Base-by-base conservation (phyloP, 768 basidiomycete genomes). In the Tylopilus felleus region DNA sequence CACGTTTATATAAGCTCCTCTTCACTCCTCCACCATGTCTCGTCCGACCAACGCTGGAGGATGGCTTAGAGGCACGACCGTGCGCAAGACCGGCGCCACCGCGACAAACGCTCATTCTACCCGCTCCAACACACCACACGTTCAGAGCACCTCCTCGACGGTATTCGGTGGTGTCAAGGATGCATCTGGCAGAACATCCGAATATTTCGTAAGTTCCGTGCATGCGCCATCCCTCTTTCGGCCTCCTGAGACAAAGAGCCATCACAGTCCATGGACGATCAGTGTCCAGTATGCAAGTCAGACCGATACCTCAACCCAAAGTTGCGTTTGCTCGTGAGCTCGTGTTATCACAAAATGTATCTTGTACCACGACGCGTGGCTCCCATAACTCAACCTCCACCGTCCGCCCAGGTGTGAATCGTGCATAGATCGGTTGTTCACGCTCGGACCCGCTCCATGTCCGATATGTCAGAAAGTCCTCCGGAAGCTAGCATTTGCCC, bases 271-370 rank as follows among this genome's bases (percentile, higher is more conserved):
- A 89, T 90, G 82, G 88, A 92, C 57, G 97, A 99, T 70, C 86
- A 90, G 67, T 99, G 97, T 74, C 96, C 96, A 0, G 89, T 98
- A 2, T 98, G 97, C 78, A 93, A 93, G 71, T 94, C 92, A 38
- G 97, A 99, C 70, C 77, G 96, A 50, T 98, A 97, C 68, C 77
- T 97, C 54, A 97, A 98, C 64, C 93, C 94, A 21, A 96, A 95
- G 65, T 76, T 99, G 31, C 84, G 96, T 40, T 78, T 99, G 36
- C 81, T 98, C 46, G 94, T 99, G 62, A 93, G 91, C 70, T 87
- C 92, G 16, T 99, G 97, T 70, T 99, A 97, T 72, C 97, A 99
- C 74, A 97, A 97, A 80, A 96, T 98, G 97, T 94, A 60, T 58
- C 57, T 77, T 71, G 31, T 43, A 53, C 47, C 28, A 22, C 29